These are phyloP conservation scores for Coelastrella sp. DNA, from an alignment of 139 green algal species.

Conservation along the genomic window DNA sequence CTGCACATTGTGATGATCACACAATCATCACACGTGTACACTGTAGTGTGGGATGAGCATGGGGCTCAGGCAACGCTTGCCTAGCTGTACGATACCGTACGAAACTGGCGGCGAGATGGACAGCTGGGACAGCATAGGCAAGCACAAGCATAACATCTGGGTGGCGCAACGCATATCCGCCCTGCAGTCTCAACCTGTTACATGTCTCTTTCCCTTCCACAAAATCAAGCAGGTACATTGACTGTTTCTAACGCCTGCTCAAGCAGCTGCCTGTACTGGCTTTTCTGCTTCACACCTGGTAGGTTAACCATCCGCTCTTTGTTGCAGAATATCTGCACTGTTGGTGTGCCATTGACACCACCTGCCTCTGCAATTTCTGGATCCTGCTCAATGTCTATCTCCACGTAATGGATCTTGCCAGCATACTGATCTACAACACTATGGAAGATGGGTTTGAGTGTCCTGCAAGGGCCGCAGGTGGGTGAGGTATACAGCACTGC, in stretches of 20 bases:
- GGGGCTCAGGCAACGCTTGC: too few relatives aligned
- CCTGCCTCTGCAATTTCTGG: slow-evolving; percentile 92
- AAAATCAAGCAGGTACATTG: background rate
- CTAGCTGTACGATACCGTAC: too few relatives aligned
- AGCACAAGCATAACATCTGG: too few relatives aligned
- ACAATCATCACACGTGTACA: too few relatives aligned
- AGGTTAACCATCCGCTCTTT: slow-evolving; percentile 87
- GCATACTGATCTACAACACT: slow-evolving; percentile 86
- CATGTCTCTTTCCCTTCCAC: background rate
- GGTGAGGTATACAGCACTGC: slow-evolving; percentile 93
- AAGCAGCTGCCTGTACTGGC: slow-evolving; percentile 86
- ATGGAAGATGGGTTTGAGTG: slow-evolving; percentile 97
- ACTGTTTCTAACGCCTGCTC: slow-evolving; percentile 34
- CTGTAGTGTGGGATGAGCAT: too few relatives aligned
- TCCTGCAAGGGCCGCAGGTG: slow-evolving; percentile 76
- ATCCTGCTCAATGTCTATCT: slow-evolving; percentile 94
- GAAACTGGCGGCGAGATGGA: too few relatives aligned
- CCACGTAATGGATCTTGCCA: slow-evolving; percentile 87
- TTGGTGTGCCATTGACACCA: slow-evolving; percentile 93
- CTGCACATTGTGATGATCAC: too few relatives aligned
- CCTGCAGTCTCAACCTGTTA: too few relatives aligned
- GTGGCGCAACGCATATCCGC: too few relatives aligned
- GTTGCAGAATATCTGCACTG: slow-evolving; percentile 94
- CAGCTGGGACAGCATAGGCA: too few relatives aligned
- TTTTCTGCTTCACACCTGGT: slow-evolving; percentile 95